phyloP scores from a whole-genome alignment of 352 stramenopile genomes.

The Globisporangium nodosum region DNA sequence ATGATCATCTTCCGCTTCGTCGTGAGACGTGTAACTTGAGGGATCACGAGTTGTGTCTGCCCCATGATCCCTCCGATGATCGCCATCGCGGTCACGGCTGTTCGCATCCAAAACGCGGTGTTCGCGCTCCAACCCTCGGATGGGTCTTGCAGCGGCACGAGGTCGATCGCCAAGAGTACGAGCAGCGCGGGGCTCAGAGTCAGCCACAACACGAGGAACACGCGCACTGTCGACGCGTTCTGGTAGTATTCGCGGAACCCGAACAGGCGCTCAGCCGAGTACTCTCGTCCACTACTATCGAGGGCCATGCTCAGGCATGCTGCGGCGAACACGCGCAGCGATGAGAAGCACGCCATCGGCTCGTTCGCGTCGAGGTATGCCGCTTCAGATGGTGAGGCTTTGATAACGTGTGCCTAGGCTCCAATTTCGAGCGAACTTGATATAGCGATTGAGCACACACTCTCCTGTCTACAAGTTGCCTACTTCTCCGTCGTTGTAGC shows the following conservation, averaged over 20 bases:
- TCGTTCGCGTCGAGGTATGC: too few relatives aligned
- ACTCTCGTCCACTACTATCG: neutral
- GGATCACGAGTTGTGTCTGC: neutral
- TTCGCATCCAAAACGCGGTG: neutral
- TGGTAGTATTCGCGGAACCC: slow-evolving; percentile 1
- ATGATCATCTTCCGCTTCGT: neutral
- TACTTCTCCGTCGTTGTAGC: slow-evolving; percentile 17
- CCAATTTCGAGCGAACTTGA: neutral
- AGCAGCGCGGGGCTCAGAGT: neutral
- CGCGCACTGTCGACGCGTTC: neutral
- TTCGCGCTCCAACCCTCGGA: neutral
- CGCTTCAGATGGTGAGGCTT: too few relatives aligned
- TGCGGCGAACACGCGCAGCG: too few relatives aligned
- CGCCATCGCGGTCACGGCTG: neutral
- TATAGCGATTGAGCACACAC: neutral
- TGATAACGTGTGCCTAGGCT: too few relatives aligned
- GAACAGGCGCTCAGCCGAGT: slow-evolving; percentile 2
- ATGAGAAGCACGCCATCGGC: too few relatives aligned
- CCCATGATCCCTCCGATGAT: neutral
- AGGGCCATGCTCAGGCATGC: neutral
- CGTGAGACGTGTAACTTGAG: neutral
- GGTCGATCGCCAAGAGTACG: neutral
- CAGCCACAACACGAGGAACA: neutral
- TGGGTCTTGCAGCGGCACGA: neutral
- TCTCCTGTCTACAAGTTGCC: neutral